Evolutionary conservation across 2,329 filamentous ascomycete genomes (phyloP), one percentile per base, ranked within the genome.

Genomic region (Massarina eburnea): DNA sequence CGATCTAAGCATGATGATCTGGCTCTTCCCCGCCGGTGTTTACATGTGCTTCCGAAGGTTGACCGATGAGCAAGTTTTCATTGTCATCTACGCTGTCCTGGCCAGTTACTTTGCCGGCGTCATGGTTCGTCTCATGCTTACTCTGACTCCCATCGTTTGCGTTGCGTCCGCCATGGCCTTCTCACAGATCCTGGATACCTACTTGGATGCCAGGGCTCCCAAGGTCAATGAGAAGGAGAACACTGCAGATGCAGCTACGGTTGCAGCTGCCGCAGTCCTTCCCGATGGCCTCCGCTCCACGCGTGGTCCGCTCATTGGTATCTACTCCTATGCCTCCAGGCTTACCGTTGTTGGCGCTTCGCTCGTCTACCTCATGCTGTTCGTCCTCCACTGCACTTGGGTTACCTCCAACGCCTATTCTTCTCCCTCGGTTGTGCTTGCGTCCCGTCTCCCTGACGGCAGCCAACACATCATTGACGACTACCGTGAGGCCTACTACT

Each of bases 101-200:
- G 89, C 90, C 56, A 96, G 90, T 74, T 99, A 99, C 79, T 99
- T 99, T 65, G 90, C 95, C 19, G 94, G 94, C 69, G 95, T 99
- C 74, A 99, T 99, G 94, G 94, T 99, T 51, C 91, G 94, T 75
- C 78, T 99, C 63, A 99, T 99, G 94, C 82, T 99, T 52, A 99
- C 94, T 0, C 77, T 99, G 58, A 99, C 94, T 1, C 94, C 94
- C 1, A 86, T 99, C 56, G 94, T 99, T 40, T 99, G 94, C 71
- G 90, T 96, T 57, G 87, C 94, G 33, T 90, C 92, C 43, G 94
- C 92, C 35, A 83, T 99, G 62, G 89, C 90, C 14, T 76, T 91
- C 33, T 97, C 94, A 15, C 83, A 88, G 57, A 86, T 99, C 43
- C 79, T 99, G 40, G 92, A 97, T 70, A 88, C 84, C 12, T 99